Base-by-base conservation (phyloP, 768 basidiomycete genomes). In the Amanita jacksonii region DNA sequence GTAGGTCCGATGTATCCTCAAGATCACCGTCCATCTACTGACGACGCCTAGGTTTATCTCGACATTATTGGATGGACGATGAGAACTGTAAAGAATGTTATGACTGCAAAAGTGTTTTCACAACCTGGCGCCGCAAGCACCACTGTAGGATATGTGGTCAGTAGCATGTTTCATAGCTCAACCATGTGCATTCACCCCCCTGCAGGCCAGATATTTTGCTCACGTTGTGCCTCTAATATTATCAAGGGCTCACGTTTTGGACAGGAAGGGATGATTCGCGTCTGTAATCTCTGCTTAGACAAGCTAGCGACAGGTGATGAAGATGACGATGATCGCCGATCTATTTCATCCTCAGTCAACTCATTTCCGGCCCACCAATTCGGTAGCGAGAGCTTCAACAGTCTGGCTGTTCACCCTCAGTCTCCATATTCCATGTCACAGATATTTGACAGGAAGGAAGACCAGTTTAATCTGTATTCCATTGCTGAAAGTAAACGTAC, bases 21-120 rank as follows among this genome's bases (percentile, higher is more conserved):
- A 34, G 1, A 16, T 5, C 13, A 23, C 22, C 30, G 7, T 22
- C 27, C n/a, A 40, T 56, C 25, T 38, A 44, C 22, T 45, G 41
- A 15, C 41, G 5, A 22, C 6, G 39, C 38, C 25, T 41, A 89
- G 88, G 87, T n/a, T 57, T 94, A 15, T 89, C 88, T 18, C 79
- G 82, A 50, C 89, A 96, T 56, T 97, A 97, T 57, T 99, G 96
- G 96, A 97, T 98, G 92, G 88, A 91, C 49, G 93, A 97, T 56
- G 90, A 90, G 55, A 85, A 86, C 44, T 89, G 88, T 54, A 96
- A 85, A 57, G 91, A 96, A 55, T 94, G 92, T 56, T 94, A 90
- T 58, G 92, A 93, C 61, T 96, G 92, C 67, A 89, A 90, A 61
- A 88, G 86, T 51, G 72, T 86, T 38, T 99, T 99, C 64, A 89